Conservation (phyloP, 306 rosid genomes). For the Castanea crenata region DNA sequence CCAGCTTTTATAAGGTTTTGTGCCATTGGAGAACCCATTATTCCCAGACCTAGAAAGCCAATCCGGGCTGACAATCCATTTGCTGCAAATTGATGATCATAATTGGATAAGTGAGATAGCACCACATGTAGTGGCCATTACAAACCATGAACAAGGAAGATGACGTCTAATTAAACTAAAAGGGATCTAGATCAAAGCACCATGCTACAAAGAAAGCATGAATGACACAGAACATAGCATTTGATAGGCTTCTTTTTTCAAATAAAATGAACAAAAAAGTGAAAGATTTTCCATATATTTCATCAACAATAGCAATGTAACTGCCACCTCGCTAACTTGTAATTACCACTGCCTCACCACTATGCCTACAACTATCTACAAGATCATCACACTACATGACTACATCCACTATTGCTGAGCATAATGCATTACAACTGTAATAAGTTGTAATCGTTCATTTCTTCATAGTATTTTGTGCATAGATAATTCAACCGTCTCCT, state of each 20-base stretch:
- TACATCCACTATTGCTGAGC: not conserved
- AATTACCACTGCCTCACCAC: not conserved
- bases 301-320: not conserved
- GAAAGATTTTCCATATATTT: not conserved
- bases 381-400: not conserved
- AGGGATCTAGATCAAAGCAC: not conserved
- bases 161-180: not conserved
- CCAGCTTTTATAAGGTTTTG: slow-evolving; percentile 79
- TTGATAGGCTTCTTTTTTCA: not conserved
- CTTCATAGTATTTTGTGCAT: not conserved
- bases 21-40: slow-evolving; percentile 98
- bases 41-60: slow-evolving; percentile 92
- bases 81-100: slow-evolving; percentile 24
- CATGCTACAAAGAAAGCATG: not conserved
- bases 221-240: not conserved
- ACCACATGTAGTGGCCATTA: not conserved
- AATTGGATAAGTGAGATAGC: not conserved
- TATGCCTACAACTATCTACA: not conserved
- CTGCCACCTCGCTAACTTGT: not conserved
- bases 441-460: not conserved
- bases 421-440: not conserved
- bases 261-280: no score
- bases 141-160: not conserved
- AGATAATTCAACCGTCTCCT: not conserved
- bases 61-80: slow-evolving; percentile 43